Evolutionary conservation across 306 rosid species (phyloP), one percentile per base, ranked within the genome.

Genomic region (Vigna trinervia): DNA sequence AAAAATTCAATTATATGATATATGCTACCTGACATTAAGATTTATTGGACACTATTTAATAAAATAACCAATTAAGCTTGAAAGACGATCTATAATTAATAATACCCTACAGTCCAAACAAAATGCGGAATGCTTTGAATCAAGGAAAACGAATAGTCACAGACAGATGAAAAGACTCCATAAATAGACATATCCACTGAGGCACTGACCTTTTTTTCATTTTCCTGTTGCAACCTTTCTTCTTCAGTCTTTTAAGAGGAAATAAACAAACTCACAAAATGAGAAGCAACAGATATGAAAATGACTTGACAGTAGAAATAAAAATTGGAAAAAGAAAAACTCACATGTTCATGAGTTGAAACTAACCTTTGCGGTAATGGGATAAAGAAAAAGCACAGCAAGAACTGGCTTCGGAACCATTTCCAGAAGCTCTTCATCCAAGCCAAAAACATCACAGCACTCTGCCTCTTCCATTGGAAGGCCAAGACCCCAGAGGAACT

Each of bases 361-460:
- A 84, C 26, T 13, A 77, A 96, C 99, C 97, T 89, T 64, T 41
- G 86, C 3, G 14, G 97, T 92, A 66, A 89, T 7, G 43, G 99
- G 99, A 84, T 92, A 96, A 68, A 96, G 99, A 74, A 96, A 93
- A 77, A 96, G 87, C 78, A 96, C 97, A 14, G 98, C 98, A 45
- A 92, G 89, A 75, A 96, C 99, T 56, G 99, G 98, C 81, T 89
- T 87, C 1, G 99, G 98, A 82, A 96, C 99, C 97, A 92, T 91
- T 82, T 93, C 92, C 81, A 93, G 76, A 77, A 96, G 98, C 80
- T 84, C 96, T 56, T 86, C 92, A 67, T 89, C 98, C 82, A 96
- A 87, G 36, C 97, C 99, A 54, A 87, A 96, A 50, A 96, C 98
- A 75, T 96, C 99, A 76, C 8, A 71, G 90, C 98, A 96, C 83